Evolutionary conservation across 2,329 filamentous ascomycete genomes (phyloP).

Genomic region (Pochonia chlamydosporia): DNA sequence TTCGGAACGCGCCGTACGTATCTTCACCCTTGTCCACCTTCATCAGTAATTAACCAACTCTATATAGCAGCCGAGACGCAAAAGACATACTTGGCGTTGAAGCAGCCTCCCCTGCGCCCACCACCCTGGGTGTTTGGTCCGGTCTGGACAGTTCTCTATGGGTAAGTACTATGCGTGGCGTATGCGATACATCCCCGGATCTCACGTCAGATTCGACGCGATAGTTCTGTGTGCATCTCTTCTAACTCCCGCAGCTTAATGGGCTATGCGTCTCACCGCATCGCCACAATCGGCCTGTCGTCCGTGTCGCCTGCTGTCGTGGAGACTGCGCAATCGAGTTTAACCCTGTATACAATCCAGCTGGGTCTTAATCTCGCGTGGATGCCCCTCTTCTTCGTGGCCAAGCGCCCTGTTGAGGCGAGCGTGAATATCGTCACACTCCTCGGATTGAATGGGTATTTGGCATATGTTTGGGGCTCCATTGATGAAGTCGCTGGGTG

Average conservation of each 20-base stretch:
- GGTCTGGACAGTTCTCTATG: constrained; percentile 62
- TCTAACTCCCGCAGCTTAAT: constrained; percentile 60
- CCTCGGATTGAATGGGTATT: constrained; percentile 64
- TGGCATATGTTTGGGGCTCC: constrained; percentile 70
- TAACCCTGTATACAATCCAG: constrained; percentile 80
- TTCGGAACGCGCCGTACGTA: constrained; percentile 59
- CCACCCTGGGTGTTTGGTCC: constrained; percentile 59
- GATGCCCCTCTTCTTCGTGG: constrained; percentile 90
- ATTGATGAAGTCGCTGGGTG: constrained; percentile 69
- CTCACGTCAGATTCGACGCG: no score
- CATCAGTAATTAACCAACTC: neutral
- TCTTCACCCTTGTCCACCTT: neutral
- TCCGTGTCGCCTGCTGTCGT: constrained; percentile 41
- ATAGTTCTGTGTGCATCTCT: no score
- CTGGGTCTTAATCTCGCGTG: constrained; percentile 79
- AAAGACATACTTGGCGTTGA: constrained; percentile 57
- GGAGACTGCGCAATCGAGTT: constrained; percentile 52
- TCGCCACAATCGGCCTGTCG: constrained; percentile 56
- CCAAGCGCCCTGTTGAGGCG: constrained; percentile 67
- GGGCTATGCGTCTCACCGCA: constrained; percentile 84
- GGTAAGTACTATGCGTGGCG: no score
- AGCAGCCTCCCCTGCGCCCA: constrained; percentile 60
- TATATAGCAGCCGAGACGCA: constrained; percentile 48
- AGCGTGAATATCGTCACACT: constrained; percentile 70
- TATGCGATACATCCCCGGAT: no score